Evolutionary conservation across 225 moss, liverwort and hornwort species (phyloP).

Genomic region (Climacium dendroides): DNA sequence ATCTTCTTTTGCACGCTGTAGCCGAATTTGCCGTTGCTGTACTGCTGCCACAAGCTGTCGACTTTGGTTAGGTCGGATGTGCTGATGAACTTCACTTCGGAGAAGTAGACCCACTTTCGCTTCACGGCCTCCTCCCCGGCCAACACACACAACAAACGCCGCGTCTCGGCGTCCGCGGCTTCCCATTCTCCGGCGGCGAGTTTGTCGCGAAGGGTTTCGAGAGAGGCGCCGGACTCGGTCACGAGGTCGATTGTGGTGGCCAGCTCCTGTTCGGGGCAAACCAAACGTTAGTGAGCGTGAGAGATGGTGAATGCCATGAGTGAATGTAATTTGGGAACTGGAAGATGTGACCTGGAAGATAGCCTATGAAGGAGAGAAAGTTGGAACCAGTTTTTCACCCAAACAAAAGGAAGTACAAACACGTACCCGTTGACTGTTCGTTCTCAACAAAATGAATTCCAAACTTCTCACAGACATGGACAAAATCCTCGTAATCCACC

Average conservation of each 20-base stretch:
- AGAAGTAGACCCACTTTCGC: slow-evolving; percentile 91
- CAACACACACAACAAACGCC: slow-evolving; percentile 61
- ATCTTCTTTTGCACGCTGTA: slow-evolving; percentile 86
- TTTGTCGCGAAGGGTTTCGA: slow-evolving; percentile 52
- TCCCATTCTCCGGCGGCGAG: slow-evolving; percentile 92
- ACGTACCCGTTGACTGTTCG: no score
- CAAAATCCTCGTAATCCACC: neutral
- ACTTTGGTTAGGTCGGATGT: slow-evolving; percentile 55
- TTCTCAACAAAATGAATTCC: neutral
- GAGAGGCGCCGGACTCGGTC: slow-evolving; percentile 57
- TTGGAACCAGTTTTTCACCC: neutral
- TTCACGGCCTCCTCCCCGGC: slow-evolving; percentile 76
- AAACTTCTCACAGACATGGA: neutral
- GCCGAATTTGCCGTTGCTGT: slow-evolving; percentile 79
- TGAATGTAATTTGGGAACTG: neutral
- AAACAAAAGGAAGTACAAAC: neutral
- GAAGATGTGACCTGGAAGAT: neutral
- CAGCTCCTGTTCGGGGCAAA: slow-evolving; percentile 4
- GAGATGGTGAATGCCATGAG: neutral
- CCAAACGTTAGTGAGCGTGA: neutral
- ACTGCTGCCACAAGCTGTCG: slow-evolving; percentile 70
- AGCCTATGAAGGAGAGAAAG: neutral
- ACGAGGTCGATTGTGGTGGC: slow-evolving; percentile 6
- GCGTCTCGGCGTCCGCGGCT: slow-evolving; percentile 85
- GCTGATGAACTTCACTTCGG: slow-evolving; percentile 86